A percentile compares a stretch with the other conserved stretches of the same genome.
phyloP scores from a whole-genome alignment of 345 rosid genomes.

The Cardiospermum halicacabum region DNA sequence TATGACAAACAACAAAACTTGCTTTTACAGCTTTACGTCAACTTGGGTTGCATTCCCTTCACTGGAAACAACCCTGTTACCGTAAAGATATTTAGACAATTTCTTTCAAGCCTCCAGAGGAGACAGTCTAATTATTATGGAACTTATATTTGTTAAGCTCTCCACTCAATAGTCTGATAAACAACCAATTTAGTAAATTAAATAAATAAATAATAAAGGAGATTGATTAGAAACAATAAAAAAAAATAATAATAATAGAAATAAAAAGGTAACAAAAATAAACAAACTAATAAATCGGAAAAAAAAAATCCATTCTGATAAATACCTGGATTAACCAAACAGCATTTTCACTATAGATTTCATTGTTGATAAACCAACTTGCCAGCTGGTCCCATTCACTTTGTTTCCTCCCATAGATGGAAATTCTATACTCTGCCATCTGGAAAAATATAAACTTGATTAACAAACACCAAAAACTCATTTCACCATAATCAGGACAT shows the following conservation, averaged over 20 bases:
- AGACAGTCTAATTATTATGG: neutral
- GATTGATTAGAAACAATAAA: no score
- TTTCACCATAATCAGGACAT: neutral
- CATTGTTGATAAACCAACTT: conserved; percentile 51
- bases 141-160: neutral
- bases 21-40: neutral
- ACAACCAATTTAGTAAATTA: neutral
- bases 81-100: neutral
- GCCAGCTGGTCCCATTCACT: conserved; percentile 65
- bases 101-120: neutral
- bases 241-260: no score
- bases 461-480: neutral
- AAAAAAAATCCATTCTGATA: neutral
- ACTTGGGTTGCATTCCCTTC: neutral
- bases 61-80: neutral
- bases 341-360: conserved; percentile 47
- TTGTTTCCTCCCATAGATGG: conserved; percentile 54
- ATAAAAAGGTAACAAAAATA: no score
- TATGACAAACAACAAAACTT: neutral
- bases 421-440: conserved; percentile 53
- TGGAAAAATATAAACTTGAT: conserved; percentile 18
- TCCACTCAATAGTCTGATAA: neutral
- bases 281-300: neutral
- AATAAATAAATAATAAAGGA: no score
- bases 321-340: conserved; percentile 53